Percentiles rank a stretch among this genome's conserved stretches.
These are phyloP conservation scores for Lindgomyces ingoldianus DNA, from an alignment of 495 filamentous ascomycete genomes.

Conservation along the genomic window DNA sequence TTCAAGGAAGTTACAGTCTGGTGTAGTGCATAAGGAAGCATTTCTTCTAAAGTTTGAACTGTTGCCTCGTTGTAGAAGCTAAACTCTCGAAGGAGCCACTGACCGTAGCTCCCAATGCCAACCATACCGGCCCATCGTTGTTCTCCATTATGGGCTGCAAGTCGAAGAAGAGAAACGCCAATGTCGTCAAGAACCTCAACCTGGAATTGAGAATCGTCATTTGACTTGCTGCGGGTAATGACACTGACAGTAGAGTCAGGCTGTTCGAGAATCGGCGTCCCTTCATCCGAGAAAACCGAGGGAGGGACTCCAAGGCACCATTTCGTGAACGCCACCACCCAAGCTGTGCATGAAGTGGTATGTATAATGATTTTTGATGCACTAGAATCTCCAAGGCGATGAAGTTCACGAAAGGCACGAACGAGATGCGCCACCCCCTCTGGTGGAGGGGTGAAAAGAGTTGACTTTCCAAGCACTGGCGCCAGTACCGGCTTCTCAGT, in stretches of 20 bases:
- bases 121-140: background rate
- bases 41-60: background rate
- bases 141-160: no score
- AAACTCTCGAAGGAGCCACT: background rate
- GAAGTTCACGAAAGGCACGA: background rate
- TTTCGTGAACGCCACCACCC: background rate
- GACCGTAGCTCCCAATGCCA: background rate
- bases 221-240: background rate
- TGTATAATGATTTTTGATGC: background rate
- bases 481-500: background rate
- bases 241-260: background rate
- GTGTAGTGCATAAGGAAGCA: background rate
- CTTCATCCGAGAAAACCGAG: background rate
- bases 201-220: no score
- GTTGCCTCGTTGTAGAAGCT: background rate
- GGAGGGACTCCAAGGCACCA: background rate
- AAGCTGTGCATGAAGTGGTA: background rate
- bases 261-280: background rate
- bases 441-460: background rate
- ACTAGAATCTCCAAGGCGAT: background rate
- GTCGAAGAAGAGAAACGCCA: no score
- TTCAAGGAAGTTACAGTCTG: no score
- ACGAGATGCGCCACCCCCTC: background rate
- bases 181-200: no score
- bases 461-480: background rate